Conservation (phyloP, 2,329 filamentous ascomycete species). For the Aureobasidium lini region DNA sequence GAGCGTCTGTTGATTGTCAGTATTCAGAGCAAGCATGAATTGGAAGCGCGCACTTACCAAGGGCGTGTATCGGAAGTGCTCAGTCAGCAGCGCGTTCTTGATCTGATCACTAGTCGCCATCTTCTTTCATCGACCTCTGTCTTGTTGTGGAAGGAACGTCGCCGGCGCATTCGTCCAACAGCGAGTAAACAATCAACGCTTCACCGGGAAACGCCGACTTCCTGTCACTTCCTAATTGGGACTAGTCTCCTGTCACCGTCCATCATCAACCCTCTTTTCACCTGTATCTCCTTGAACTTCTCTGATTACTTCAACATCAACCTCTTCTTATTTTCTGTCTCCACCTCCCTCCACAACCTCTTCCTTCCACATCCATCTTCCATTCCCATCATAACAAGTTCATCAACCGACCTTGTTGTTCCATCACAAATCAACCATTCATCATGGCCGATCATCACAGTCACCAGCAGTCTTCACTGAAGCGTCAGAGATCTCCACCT, state of each 20-base stretch:
- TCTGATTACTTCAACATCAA: background rate
- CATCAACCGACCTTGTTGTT: background rate
- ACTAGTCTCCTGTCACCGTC: background rate
- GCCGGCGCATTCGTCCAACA: slow-evolving; percentile 7
- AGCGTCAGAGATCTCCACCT: background rate
- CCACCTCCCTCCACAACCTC: too few relatives aligned
- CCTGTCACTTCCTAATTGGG: background rate
- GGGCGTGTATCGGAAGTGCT: slow-evolving; percentile 92
- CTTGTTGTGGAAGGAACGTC: background rate
- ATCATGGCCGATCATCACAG: background rate
- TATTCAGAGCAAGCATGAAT: background rate
- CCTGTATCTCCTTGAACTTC: background rate
- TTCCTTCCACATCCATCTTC: too few relatives aligned
- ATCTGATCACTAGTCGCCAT: slow-evolving; percentile 41
- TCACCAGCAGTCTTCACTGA: background rate
- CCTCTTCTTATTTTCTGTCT: too few relatives aligned
- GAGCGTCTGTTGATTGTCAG: slow-evolving; percentile 54
- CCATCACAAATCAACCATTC: background rate
- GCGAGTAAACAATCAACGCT: slow-evolving; percentile 8
- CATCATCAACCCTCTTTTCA: background rate
- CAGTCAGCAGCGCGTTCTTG: slow-evolving; percentile 65
- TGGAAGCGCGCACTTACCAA: slow-evolving; percentile 52
- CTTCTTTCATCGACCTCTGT: background rate
- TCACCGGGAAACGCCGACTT: background rate
- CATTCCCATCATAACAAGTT: too few relatives aligned